These are phyloP conservation scores for Paramarasmius palmivorus DNA, from an alignment of 1,284 basidiomycete genomes.

Conservation along the genomic window DNA sequence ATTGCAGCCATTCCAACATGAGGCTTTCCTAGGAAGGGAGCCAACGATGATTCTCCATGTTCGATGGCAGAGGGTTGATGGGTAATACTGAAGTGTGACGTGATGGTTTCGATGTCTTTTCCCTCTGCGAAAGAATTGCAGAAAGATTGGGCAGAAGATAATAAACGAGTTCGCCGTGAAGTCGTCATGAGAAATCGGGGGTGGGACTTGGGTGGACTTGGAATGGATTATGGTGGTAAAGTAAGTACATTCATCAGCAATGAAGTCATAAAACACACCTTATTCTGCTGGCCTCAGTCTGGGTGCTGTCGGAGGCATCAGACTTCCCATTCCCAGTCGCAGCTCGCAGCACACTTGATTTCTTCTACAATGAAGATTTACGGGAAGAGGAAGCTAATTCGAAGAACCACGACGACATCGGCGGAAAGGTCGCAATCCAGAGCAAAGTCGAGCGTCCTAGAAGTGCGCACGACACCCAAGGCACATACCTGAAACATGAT, in stretches of 20 bases:
- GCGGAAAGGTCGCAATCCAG: too few relatives aligned
- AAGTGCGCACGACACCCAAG: too few relatives aligned
- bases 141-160: constrained; percentile 45
- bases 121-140: constrained; percentile 54
- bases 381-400: too few relatives aligned
- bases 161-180: constrained; percentile 32
- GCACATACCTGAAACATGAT: background rate
- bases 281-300: too few relatives aligned
- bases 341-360: too few relatives aligned
- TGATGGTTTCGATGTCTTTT: constrained; percentile 39
- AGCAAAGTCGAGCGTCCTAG: too few relatives aligned
- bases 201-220: background rate
- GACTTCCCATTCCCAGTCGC: too few relatives aligned
- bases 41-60: constrained; percentile 54
- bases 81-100: constrained; percentile 52
- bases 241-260: background rate
- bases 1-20: constrained; percentile 49
- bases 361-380: too few relatives aligned
- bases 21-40: constrained; percentile 57
- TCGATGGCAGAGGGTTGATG: constrained; percentile 49
- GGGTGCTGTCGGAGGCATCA: too few relatives aligned
- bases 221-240: too few relatives aligned
- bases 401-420: too few relatives aligned
- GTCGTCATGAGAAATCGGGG: background rate
- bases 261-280: constrained; percentile 1